Conservation (phyloP, 2,329 filamentous ascomycete genomes). For the Epichloe festucae region DNA sequence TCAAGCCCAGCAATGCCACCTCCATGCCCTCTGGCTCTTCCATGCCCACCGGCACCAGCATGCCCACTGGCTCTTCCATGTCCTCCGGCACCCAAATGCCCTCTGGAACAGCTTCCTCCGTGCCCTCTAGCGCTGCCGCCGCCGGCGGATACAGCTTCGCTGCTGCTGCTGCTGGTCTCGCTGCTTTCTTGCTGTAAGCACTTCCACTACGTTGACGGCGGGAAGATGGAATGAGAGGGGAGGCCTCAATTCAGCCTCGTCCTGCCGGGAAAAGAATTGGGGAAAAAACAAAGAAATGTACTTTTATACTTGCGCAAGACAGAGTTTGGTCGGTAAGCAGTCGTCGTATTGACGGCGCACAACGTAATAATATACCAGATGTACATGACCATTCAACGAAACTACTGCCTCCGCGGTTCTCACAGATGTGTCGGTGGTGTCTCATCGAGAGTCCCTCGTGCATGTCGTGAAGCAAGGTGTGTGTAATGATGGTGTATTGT, state of each 20-base stretch:
- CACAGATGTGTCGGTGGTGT: no score
- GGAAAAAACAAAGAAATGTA: no score
- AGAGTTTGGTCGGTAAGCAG: background rate
- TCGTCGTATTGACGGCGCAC: background rate
- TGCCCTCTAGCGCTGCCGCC: conserved; percentile 13
- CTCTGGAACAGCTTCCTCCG: conserved; percentile 1
- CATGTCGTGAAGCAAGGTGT: no score
- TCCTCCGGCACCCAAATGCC: background rate
- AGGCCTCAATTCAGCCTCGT: no score
- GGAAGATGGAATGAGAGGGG: no score
- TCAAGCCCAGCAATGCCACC: conserved; percentile 11
- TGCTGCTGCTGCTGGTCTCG: conserved; percentile 14
- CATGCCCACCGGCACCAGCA: background rate
- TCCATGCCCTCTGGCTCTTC: conserved; percentile 5
- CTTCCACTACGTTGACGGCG: no score
- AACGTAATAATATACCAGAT: background rate
- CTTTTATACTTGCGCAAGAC: no score
- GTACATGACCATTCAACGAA: background rate
- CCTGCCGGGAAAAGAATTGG: no score
- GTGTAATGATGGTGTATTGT: no score
- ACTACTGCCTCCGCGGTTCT: background rate
- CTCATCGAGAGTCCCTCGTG: no score
- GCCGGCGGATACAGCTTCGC: conserved; percentile 14
- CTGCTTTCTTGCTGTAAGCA: conserved; percentile 11
- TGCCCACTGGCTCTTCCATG: background rate